Conservation (phyloP, 2,329 filamentous ascomycete species). For the Fusarium phyllophilum region DNA sequence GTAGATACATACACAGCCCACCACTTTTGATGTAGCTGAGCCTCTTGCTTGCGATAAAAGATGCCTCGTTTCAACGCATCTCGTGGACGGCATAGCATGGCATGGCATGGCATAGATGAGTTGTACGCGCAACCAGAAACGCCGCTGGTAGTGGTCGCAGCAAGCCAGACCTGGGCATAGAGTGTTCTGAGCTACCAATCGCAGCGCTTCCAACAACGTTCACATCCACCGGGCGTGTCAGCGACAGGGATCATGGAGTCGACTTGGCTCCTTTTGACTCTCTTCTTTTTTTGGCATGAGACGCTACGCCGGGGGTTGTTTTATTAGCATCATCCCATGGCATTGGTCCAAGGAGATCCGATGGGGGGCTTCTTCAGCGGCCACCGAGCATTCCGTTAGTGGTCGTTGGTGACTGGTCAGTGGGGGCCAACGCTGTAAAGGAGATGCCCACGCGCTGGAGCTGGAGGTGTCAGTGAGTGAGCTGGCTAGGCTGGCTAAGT, state of each 20-base stretch:
- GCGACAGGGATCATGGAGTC: slow-evolving; percentile 22
- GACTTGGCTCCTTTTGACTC: slow-evolving; percentile 6
- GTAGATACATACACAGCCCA: slow-evolving; percentile 13
- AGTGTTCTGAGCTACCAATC: slow-evolving; percentile 22
- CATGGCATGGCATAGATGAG: slow-evolving; percentile 6
- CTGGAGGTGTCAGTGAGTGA: slow-evolving; percentile 1
- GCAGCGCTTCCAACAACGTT: slow-evolving; percentile 13
- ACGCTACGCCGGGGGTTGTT: slow-evolving; percentile 30
- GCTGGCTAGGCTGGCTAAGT: background rate
- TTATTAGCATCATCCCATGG: slow-evolving; percentile 15
- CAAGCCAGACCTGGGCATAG: slow-evolving; percentile 25
- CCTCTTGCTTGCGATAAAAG: slow-evolving; percentile 11
- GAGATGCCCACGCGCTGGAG: slow-evolving; percentile 5
- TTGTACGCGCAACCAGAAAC: slow-evolving; percentile 27
- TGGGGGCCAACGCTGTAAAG: slow-evolving; percentile 22
- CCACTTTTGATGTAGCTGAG: slow-evolving; percentile 24
- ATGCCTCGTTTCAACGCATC: slow-evolving; percentile 31
- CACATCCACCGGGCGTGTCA: slow-evolving; percentile 34
- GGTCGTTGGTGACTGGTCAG: slow-evolving; percentile 28
- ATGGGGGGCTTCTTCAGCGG: slow-evolving; percentile 2
- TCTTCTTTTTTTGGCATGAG: slow-evolving; percentile 34
- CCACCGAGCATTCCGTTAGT: slow-evolving; percentile 20
- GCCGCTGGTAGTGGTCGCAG: slow-evolving; percentile 35
- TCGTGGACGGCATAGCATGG: slow-evolving; percentile 16
- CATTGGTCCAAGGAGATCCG: background rate